Percentiles rank a stretch among this genome's conserved stretches.
phyloP scores from a whole-genome alignment of 345 rosid genomes.

The Lepidium didymum region DNA sequence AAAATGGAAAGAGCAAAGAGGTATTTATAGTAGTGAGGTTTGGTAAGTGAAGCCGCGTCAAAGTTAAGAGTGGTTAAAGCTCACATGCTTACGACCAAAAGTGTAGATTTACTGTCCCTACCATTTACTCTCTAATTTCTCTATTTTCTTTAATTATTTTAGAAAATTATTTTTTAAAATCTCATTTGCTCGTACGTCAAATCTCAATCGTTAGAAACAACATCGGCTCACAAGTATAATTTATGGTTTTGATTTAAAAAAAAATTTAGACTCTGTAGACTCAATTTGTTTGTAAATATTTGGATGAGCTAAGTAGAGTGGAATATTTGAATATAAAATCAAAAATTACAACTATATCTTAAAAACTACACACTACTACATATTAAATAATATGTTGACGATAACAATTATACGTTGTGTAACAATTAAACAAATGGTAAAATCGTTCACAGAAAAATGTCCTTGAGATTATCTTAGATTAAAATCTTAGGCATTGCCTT shows the following conservation, averaged over 20 bases:
- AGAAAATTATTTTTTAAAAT: not conserved
- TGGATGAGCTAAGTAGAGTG: not conserved
- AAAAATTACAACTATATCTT: no score
- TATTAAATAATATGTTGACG: no score
- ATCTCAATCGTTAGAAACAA: not conserved
- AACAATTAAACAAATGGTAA: no score
- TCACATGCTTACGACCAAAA: conserved; percentile 16
- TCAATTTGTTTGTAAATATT: not conserved
- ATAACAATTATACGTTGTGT: no score
- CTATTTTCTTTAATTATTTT: not conserved
- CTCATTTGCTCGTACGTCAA: not conserved
- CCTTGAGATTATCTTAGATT: not conserved
- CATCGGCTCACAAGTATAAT: not conserved
- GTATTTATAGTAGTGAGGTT: conserved; percentile 25
- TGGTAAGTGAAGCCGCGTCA: conserved; percentile 10
- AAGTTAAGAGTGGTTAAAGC: conserved; percentile 1
- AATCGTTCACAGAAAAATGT: not conserved
- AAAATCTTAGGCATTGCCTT: not conserved
- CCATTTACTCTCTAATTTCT: conserved; percentile 9
- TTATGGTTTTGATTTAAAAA: not conserved
- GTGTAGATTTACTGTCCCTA: conserved; percentile 23
- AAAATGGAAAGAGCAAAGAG: conserved; percentile 10
- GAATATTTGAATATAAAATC: no score
- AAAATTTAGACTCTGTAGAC: not conserved
- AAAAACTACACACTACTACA: no score